Percentiles rank a stretch among this genome's conserved stretches.
These are phyloP conservation scores for Hypoxylon intermedium DNA, from an alignment of 495 filamentous ascomycete species.

Conservation along the genomic window DNA sequence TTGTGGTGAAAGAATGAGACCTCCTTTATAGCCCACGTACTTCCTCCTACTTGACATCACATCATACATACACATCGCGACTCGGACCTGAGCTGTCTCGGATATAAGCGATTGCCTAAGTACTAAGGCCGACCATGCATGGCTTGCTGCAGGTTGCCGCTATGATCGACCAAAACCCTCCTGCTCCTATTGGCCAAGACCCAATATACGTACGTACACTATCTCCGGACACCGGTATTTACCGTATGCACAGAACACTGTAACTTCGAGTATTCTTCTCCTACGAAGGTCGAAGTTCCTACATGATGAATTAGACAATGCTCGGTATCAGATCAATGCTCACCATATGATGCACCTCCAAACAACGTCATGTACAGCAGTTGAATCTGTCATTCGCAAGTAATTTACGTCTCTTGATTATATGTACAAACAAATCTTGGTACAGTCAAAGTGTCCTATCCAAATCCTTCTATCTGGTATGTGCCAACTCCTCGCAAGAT, in stretches of 20 bases:
- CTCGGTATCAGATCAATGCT: too few species aligned
- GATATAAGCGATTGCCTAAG: slow-evolving; percentile 13
- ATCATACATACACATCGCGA: not conserved
- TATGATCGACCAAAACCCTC: not conserved
- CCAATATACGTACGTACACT: too few species aligned
- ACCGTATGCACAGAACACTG: too few species aligned
- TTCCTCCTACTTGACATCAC: too few species aligned
- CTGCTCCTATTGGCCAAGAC: too few species aligned
- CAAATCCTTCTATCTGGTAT: slow-evolving; percentile 27
- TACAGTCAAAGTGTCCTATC: slow-evolving; percentile 26
- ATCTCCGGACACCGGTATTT: too few species aligned
- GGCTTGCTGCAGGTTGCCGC: not conserved
- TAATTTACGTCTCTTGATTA: slow-evolving; percentile 23
- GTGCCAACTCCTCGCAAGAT: slow-evolving; percentile 25
- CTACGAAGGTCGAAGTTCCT: too few species aligned
- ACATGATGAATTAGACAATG: too few species aligned
- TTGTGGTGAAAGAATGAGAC: too few species aligned
- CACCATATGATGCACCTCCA: not conserved
- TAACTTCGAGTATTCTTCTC: too few species aligned
- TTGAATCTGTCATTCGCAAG: slow-evolving; percentile 5
- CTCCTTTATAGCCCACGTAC: too few species aligned
- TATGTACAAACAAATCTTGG: slow-evolving; percentile 32
- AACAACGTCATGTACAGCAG: not conserved
- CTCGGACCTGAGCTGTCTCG: slow-evolving; percentile 9
- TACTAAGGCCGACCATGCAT: not conserved